Base-by-base conservation (phyloP, 768 basidiomycete genomes). In the Leccinellum albellum region DNA sequence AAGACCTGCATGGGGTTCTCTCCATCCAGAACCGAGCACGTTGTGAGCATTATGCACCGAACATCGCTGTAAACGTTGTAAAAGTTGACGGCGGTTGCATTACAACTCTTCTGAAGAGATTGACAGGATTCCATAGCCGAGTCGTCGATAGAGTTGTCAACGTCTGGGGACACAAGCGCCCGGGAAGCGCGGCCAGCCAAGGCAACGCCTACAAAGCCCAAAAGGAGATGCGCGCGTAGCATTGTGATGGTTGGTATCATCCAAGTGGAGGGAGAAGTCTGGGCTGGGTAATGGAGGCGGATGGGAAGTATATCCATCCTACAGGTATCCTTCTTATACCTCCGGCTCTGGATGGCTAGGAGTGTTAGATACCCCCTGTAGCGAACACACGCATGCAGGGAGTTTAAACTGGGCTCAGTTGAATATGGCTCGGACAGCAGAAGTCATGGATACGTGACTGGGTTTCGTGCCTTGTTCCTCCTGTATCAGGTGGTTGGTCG, bases 51-150 rank as follows among this genome's bases (percentile, higher is more conserved):
- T 44, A 66, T 53, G 50, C 63, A 67, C 3, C 62, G 37, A 24
- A 54, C 42, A n/a, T 66, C 58, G 42, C 33, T 57, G 42, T 67
- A 66, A 50, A 67, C 64, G 51, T 64, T 56, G 56, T 1, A 26
- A 3, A 64, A 31, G 55, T 67, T 55, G 21, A 61, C 56, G 2
- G 50, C 58, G 23, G 48, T 55, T 17, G 65, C 53, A 13, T 67
- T 67, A 48, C 66, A 66, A 35, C 60, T 58, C 17, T 61, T 63
- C 21, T n/a, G 45, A 26, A 66, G 64, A 8, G 64, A 66, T 10
- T 33, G 31, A 40, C 67, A 68, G 12, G 57, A 54, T 29, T 3
- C 5, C 9, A 15, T 17, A 14, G 47, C 42, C 8, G 56, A 13
- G 31, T n/a, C 51, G 42, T 66, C 62, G 2, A 10, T 7, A 15